Conservation (phyloP, 2,329 filamentous ascomycete genomes). For the Colletotrichum brevisporum region DNA sequence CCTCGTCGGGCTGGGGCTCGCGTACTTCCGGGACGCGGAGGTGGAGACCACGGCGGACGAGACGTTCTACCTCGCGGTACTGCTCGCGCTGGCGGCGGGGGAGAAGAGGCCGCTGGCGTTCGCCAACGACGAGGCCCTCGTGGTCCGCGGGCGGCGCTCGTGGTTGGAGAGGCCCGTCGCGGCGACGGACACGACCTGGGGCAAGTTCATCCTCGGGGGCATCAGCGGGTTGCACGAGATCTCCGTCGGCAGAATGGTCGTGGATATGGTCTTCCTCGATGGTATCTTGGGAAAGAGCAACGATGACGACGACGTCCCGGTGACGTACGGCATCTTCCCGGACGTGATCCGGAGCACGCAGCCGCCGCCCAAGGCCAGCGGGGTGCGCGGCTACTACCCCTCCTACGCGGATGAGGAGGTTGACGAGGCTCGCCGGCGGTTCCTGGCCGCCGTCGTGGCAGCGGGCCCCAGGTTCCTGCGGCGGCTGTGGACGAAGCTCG, state of each 20-base stretch:
- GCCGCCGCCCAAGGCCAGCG: slow-evolving; percentile 13
- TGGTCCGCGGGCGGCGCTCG: background rate
- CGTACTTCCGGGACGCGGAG: slow-evolving; percentile 3
- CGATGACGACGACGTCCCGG: background rate
- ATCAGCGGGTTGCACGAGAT: slow-evolving; percentile 1
- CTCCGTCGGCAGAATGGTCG: background rate
- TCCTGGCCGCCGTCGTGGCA: slow-evolving; percentile 9
- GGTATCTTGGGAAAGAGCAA: background rate
- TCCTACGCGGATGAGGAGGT: slow-evolving; percentile 16
- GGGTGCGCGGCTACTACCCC: background rate
- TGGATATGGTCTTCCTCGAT: slow-evolving; percentile 21
- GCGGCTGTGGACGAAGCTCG: slow-evolving; percentile 18
- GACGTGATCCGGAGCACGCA: slow-evolving; percentile 13
- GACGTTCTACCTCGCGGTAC: slow-evolving; percentile 15
- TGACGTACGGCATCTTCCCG: slow-evolving; percentile 13
- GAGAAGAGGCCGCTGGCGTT: slow-evolving; percentile 19
- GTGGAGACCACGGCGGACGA: slow-evolving; percentile 9
- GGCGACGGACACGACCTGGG: slow-evolving; percentile 18
- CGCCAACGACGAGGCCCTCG: slow-evolving; percentile 5
- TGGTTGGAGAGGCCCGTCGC: slow-evolving; percentile 13
- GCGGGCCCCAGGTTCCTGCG: background rate
- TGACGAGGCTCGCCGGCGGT: background rate
- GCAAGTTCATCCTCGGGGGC: slow-evolving; percentile 16
- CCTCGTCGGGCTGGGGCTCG: slow-evolving; percentile 22
- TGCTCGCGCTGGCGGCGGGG: slow-evolving; percentile 21